Evolutionary conservation across 306 rosid genomes (phyloP).

Genomic region (Medicago lupulina): DNA sequence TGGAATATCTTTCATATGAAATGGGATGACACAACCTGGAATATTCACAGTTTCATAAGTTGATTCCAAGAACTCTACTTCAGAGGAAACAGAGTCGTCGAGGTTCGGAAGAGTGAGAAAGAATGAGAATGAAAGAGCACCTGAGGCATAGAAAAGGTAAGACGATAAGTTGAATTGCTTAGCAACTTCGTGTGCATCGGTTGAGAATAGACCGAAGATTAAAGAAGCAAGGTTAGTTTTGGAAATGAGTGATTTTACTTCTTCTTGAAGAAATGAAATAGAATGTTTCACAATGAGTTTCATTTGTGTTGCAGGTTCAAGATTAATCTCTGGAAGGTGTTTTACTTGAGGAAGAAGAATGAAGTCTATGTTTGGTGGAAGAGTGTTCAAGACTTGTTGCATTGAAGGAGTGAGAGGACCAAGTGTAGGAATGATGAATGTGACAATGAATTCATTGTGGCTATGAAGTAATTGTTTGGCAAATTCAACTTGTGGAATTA

Average conservation of each 20-base stretch:
- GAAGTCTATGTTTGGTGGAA: slow-evolving; percentile 36
- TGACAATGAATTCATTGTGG: background rate
- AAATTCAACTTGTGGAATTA: slow-evolving; percentile 41
- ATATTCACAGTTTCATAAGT: background rate
- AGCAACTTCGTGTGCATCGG: slow-evolving; percentile 25
- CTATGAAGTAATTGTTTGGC: slow-evolving; percentile 22
- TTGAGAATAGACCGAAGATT: background rate
- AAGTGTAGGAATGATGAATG: slow-evolving; percentile 30
- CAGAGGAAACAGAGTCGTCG: slow-evolving; percentile 20
- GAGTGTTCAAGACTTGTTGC: slow-evolving; percentile 26
- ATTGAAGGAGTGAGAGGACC: slow-evolving; percentile 16
- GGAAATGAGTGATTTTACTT: background rate
- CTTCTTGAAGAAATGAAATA: slow-evolving; percentile 32
- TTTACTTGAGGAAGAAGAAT: slow-evolving; percentile 39
- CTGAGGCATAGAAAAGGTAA: slow-evolving; percentile 18
- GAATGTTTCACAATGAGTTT: slow-evolving; percentile 10
- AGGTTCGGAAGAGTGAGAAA: slow-evolving; percentile 15
- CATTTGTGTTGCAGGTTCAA: background rate
- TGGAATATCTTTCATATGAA: slow-evolving; percentile 39
- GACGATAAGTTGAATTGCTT: slow-evolving; percentile 41
- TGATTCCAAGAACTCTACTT: slow-evolving; percentile 1
- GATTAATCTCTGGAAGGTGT: background rate
- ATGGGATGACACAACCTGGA: slow-evolving; percentile 1
- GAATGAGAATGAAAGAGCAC: background rate
- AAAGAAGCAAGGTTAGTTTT: slow-evolving; percentile 18